phyloP scores from a whole-genome alignment of 2,329 filamentous ascomycete genomes.

The Graphilbum ipis-grandicollis region DNA sequence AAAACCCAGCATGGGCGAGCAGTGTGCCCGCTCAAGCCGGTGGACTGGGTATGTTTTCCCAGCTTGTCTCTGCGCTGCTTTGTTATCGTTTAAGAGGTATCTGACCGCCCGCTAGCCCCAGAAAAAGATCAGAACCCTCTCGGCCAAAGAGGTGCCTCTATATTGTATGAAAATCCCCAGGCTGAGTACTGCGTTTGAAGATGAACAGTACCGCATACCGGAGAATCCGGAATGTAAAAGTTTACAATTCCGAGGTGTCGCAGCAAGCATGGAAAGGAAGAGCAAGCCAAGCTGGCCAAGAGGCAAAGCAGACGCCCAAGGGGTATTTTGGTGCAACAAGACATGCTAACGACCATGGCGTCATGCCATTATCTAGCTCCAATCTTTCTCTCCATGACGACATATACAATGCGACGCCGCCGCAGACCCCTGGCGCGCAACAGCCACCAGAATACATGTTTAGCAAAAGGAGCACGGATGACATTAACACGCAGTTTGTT shows the following conservation, averaged over 20 bases:
- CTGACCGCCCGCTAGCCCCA: neutral
- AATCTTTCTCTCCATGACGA: conserved; percentile 27
- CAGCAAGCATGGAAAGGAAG: neutral
- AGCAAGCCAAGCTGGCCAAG: neutral
- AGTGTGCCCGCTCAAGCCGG: too few species aligned
- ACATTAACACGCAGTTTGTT: conserved; percentile 44
- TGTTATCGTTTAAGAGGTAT: too few species aligned
- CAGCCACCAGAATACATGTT: conserved; percentile 14
- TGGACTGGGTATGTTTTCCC: too few species aligned
- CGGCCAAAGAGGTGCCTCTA: neutral
- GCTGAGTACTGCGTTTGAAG: too few species aligned
- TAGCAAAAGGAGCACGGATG: conserved; percentile 34
- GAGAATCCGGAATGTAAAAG: too few species aligned
- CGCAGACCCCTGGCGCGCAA: conserved; percentile 14
- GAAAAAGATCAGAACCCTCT: neutral
- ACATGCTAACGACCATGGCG: too few species aligned
- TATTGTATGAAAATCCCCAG: neutral
- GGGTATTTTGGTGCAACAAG: too few species aligned
- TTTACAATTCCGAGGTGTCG: too few species aligned
- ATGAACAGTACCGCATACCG: neutral
- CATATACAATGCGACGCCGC: conserved; percentile 17
- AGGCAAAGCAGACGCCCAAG: neutral
- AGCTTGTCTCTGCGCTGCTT: too few species aligned
- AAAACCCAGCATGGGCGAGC: too few species aligned
- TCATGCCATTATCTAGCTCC: too few species aligned